A percentile compares a stretch with the other conserved stretches of the same genome.
Evolutionary conservation across 129 eudicot species (phyloP).

Genomic region (Ambrosia artemisiifolia): DNA sequence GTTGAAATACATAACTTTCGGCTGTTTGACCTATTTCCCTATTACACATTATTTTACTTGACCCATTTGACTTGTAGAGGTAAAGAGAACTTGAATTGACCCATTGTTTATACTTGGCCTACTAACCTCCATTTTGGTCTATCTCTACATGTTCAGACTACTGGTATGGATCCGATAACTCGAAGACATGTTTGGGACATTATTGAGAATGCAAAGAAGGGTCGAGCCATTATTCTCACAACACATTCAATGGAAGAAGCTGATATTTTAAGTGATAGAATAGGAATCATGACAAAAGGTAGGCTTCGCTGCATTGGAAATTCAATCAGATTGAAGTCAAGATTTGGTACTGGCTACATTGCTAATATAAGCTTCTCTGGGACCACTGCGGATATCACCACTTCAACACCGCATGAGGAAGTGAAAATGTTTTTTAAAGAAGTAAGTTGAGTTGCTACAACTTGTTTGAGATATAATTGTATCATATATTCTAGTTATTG

Average conservation of each 20-base stretch:
- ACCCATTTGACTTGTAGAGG: background rate
- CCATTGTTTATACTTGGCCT: background rate
- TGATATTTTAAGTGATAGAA: conserved; percentile 82
- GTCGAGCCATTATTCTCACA: conserved; percentile 81
- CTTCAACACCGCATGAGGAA: conserved; percentile 39
- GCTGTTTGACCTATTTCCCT: background rate
- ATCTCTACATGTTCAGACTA: conserved; percentile 50
- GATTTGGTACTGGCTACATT: conserved; percentile 90
- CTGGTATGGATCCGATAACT: conserved; percentile 97
- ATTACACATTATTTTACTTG: background rate
- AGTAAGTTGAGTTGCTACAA: conserved; percentile 40
- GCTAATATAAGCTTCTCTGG: conserved; percentile 65
- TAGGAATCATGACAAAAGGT: conserved; percentile 98
- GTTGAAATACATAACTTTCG: background rate
- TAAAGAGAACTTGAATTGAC: background rate
- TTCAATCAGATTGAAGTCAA: conserved; percentile 77
- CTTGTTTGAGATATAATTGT: background rate
- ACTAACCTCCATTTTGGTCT: conserved; percentile 11
- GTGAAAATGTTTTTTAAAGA: conserved; percentile 68
- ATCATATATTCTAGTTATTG: background rate
- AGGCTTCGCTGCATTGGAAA: conserved; percentile 92
- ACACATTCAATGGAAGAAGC: conserved; percentile 99
- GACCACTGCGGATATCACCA: conserved; percentile 20
- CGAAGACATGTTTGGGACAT: conserved; percentile 98
- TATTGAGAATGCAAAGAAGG: conserved; percentile 80